Conservation (phyloP, 1,284 basidiomycete genomes). For the Fomitopsis betulina region DNA sequence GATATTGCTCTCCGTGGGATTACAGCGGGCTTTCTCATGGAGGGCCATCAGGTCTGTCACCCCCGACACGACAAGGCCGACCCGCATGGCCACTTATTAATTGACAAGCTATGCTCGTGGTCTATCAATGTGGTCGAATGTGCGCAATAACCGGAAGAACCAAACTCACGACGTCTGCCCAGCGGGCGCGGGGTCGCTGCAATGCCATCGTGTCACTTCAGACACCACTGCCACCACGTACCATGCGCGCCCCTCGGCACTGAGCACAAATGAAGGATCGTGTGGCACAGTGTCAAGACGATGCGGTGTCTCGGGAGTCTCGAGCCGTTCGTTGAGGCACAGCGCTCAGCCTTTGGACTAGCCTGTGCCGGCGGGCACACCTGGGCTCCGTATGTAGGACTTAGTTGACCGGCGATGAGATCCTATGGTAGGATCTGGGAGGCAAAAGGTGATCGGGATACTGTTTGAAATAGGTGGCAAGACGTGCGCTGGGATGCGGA, state of each 20-base stretch:
- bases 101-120: neutral
- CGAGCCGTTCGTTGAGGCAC: neutral
- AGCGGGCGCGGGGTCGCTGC: neutral
- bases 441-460: neutral
- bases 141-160: neutral
- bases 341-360: neutral
- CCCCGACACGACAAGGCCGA: neutral
- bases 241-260: neutral
- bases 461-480: neutral
- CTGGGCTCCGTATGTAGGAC: neutral
- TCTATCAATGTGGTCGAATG: neutral
- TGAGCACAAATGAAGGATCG: neutral
- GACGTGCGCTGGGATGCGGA: neutral
- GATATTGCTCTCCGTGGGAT: neutral
- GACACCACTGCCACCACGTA: neutral
- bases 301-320: neutral
- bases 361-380: neutral
- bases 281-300: neutral
- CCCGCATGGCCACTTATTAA: neutral
- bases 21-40: neutral
- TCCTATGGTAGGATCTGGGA: neutral
- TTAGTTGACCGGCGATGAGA: neutral
- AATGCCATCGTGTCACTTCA: neutral
- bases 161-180: neutral
- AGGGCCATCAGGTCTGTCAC: slow-evolving; percentile 2